Conservation (phyloP, 176 grass and related monocot species). For the Themeda triandra region DNA sequence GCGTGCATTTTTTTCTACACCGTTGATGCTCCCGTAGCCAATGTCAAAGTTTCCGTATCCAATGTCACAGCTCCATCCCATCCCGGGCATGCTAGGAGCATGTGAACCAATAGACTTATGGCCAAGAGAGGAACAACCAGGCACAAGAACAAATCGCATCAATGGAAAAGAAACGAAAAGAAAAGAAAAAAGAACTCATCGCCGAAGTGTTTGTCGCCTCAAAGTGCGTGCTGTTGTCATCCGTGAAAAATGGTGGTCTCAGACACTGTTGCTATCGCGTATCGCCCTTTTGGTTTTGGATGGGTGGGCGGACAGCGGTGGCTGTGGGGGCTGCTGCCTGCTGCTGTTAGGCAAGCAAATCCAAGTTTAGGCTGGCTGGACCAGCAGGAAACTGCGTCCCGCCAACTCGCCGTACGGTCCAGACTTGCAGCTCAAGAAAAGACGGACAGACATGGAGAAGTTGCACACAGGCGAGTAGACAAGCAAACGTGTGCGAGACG, state of each 20-base stretch:
- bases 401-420: no score
- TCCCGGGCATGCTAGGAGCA: background rate
- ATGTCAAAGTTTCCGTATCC: background rate
- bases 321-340: background rate
- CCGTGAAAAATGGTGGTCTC: background rate
- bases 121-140: background rate
- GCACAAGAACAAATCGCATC: background rate
- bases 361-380: background rate
- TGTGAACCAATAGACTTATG: background rate
- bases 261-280: background rate
- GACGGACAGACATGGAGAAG: no score
- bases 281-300: background rate
- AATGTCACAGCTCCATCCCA: background rate
- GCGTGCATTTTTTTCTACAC: background rate
- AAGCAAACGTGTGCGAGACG: no score
- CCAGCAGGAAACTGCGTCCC: background rate
- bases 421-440: no score
- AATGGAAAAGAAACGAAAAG: background rate
- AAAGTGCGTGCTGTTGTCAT: no score
- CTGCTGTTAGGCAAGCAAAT: background rate
- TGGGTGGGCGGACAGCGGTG: background rate
- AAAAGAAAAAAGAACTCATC: background rate
- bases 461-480: no score
- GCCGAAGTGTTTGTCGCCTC: background rate
- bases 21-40: background rate